phyloP scores from a whole-genome alignment of 75 land plant genomes.

The Azolla pinnata region DNA sequence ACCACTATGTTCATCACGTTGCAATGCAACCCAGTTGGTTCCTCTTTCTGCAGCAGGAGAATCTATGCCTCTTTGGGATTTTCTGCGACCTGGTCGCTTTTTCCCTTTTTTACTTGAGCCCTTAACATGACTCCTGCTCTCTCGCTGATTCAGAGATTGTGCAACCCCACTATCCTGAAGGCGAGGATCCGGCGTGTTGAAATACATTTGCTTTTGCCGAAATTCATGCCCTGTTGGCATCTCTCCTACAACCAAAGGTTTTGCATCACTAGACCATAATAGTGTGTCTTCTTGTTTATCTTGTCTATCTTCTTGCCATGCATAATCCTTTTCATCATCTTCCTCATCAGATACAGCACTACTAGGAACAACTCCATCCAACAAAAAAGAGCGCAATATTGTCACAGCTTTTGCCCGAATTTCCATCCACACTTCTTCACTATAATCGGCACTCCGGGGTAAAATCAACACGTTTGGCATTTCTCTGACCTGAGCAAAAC shows the following conservation, averaged over 20 bases:
- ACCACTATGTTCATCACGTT: slow-evolving; percentile 60
- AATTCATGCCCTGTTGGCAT: slow-evolving; percentile 35
- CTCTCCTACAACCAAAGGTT: slow-evolving; percentile 40
- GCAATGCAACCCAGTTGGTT: slow-evolving; percentile 40
- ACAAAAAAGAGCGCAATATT: slow-evolving; percentile 56
- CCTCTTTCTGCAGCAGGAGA: slow-evolving; percentile 38
- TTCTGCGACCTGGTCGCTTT: slow-evolving; percentile 67
- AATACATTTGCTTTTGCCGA: slow-evolving; percentile 33
- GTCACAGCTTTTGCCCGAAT: slow-evolving; percentile 84
- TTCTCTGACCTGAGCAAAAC: slow-evolving; percentile 65
- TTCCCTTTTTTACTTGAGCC: slow-evolving; percentile 74
- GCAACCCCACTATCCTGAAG: slow-evolving; percentile 39
- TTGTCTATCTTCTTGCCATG: slow-evolving; percentile 42
- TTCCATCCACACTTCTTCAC: slow-evolving; percentile 99
- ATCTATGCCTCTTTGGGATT: slow-evolving; percentile 42
- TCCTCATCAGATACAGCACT: slow-evolving; percentile 83
- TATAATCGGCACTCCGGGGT: slow-evolving; percentile 96
- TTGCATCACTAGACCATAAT: slow-evolving; percentile 28
- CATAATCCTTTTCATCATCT: slow-evolving; percentile 45
- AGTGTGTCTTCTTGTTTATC: slow-evolving; percentile 30
- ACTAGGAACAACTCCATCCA: slow-evolving; percentile 70
- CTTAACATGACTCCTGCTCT: slow-evolving; percentile 52
- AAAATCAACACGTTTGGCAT: slow-evolving; percentile 98
- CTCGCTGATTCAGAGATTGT: slow-evolving; percentile 26
- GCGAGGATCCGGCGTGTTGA: slow-evolving; percentile 31